These are phyloP conservation scores for Tylopilus plumbeoviolaceoides DNA, from an alignment of 768 basidiomycete genomes.

Conservation along the genomic window DNA sequence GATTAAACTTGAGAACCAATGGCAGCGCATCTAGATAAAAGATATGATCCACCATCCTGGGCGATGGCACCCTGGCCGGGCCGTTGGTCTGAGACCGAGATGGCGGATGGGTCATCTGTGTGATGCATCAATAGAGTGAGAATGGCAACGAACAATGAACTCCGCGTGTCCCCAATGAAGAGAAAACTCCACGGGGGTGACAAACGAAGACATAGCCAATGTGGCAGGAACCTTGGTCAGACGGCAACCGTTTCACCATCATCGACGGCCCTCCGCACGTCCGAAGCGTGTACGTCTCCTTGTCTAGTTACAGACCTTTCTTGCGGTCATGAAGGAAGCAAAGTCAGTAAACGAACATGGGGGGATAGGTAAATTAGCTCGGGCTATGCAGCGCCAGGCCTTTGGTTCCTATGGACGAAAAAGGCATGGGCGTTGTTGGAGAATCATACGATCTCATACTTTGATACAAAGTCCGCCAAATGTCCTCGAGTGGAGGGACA, in stretches of 20 bases:
- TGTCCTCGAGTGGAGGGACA: not conserved
- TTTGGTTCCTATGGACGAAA: slow-evolving; percentile 1
- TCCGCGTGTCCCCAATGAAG: not conserved
- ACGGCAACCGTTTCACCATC: not conserved
- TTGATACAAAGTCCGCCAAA: not conserved
- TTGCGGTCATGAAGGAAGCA: slow-evolving; percentile 18
- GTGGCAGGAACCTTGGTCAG: not conserved
- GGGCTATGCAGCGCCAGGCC: not conserved
- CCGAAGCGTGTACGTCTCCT: not conserved
- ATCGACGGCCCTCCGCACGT: not conserved
- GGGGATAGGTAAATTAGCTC: not conserved
- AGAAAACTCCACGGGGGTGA: too few species aligned
- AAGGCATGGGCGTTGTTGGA: not conserved
- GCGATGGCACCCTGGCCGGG: not conserved
- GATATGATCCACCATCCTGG: not conserved
- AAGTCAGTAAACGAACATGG: not conserved
- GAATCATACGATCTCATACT: not conserved
- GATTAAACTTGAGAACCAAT: not conserved
- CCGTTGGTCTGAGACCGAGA: not conserved
- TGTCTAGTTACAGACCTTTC: not conserved
- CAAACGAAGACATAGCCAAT: too few species aligned
- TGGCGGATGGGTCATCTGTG: not conserved
- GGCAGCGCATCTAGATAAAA: slow-evolving; percentile 11
- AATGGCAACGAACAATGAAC: not conserved
- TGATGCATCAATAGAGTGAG: not conserved